Base-by-base conservation (phyloP, 73 alveolate species). In the Stentor coeruleus region DNA sequence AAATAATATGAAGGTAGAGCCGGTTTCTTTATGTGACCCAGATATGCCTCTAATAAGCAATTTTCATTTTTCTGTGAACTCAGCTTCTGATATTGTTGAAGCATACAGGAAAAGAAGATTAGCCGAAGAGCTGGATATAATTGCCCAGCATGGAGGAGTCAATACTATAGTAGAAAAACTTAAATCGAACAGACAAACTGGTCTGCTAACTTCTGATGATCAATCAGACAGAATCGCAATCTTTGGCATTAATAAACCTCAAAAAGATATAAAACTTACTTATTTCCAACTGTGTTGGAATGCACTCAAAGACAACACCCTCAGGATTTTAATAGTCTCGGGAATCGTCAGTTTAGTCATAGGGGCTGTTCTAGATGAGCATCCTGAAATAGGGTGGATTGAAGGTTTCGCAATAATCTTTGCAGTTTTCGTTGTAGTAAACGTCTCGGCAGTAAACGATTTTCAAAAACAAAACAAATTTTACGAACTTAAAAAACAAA, bases 301-400 rank as follows among this genome's bases (percentile, higher is more conserved):
- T 49, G 94, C 96, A 3, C 86, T 91, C 4, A 87, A 88, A 39
- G 99, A 94, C 80, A 75, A 85, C 59, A 94, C 95, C 80, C 81
- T 94, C 14, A 85, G 95, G 38, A 86, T 94, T 38, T 86, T 94
- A 74, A 58, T 87, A 3, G 86, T 93, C 3, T 92, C 96, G 35
- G 99, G 96, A 49, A 75, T 87, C 2, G 90, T 85, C 39, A 88
- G 91, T 77, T 73, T 92, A 0, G 84, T 87, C 30, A 83, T 92
- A 59, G 97, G 93, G 28, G 83, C 84, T 41, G 88, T 94, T 14
- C 92, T 74, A 20, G 95, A 60, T 36, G 83, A 57, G 38, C 86
- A 91, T 49, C 82, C 94, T 59, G 89, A 87, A n/a, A 85, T 83
- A 3, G 99, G 94, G 28, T 94, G 99, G 98, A 90, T 94, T 33